phyloP scores from a whole-genome alignment of 192 early-diverging fungal genomes.

The Dispira simplex region DNA sequence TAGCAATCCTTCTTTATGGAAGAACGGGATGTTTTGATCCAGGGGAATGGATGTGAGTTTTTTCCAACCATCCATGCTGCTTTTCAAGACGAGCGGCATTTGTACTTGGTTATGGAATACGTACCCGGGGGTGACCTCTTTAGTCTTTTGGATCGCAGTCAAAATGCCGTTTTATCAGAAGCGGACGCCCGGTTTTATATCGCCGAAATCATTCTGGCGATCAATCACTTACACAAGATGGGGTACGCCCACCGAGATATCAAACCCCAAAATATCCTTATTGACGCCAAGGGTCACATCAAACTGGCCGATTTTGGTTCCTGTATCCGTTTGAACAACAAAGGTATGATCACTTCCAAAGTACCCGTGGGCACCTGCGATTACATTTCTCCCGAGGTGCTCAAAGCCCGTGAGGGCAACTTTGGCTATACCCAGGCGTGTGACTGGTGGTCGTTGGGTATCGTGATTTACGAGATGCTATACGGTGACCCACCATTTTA shows the following conservation, averaged over 20 bases:
- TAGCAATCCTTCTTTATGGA: constrained; percentile 73
- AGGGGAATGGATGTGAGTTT: constrained; percentile 28
- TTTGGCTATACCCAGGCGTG: constrained; percentile 43
- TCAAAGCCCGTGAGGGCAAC: constrained; percentile 66
- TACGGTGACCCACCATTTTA: constrained; percentile 80
- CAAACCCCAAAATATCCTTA: constrained; percentile 47
- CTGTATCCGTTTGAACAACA: constrained; percentile 43
- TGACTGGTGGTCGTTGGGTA: constrained; percentile 84
- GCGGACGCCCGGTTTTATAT: constrained; percentile 35
- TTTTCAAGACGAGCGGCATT: constrained; percentile 67
- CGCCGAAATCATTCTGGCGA: constrained; percentile 41
- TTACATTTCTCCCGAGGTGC: constrained; percentile 89
- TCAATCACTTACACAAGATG: constrained; percentile 39
- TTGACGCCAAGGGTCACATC: constrained; percentile 40
- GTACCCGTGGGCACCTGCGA: constrained; percentile 68
- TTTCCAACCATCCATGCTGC: constrained; percentile 46
- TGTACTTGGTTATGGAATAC: constrained; percentile 98
- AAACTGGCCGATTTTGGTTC: constrained; percentile 56
- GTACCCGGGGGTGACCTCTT: constrained; percentile 90
- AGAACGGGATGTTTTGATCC: constrained; percentile 57
- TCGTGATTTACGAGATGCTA: constrained; percentile 74
- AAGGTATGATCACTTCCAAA: constrained; percentile 30
- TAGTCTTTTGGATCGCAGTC: constrained; percentile 77
- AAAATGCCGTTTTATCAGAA: constrained; percentile 40
- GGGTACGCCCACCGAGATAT: constrained; percentile 52